phyloP scores from a whole-genome alignment of 2,329 filamentous ascomycete species.

The Elsinoe perseae region DNA sequence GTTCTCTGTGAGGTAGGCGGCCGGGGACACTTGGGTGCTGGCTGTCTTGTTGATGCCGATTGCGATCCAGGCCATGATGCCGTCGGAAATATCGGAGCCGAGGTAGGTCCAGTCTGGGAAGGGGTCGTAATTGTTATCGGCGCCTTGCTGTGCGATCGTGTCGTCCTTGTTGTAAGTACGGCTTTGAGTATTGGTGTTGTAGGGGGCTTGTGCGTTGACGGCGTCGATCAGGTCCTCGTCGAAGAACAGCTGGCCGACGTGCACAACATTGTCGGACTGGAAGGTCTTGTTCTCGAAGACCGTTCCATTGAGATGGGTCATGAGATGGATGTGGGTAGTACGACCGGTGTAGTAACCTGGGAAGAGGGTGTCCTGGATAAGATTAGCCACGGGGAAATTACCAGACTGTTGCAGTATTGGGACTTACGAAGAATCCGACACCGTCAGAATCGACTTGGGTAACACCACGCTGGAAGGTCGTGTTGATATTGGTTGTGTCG shows the following conservation, averaged over 20 bases:
- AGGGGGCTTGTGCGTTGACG: conserved; percentile 43
- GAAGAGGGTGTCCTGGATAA: conserved; percentile 32
- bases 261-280: conserved; percentile 43
- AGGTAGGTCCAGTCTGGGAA: conserved; percentile 52
- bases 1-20: conserved; percentile 14
- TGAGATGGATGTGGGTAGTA: conserved; percentile 36
- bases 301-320: conserved; percentile 32
- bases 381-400: not conserved
- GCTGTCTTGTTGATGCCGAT: conserved; percentile 21
- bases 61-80: conserved; percentile 47
- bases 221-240: conserved; percentile 50
- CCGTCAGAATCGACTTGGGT: conserved; percentile 13
- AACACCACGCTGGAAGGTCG: conserved; percentile 18
- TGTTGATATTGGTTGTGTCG: conserved; percentile 25
- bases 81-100: conserved; percentile 45
- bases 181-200: conserved; percentile 36
- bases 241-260: conserved; percentile 59
- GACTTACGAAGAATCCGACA: conserved; percentile 22
- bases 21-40: conserved; percentile 19
- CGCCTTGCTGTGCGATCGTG: conserved; percentile 41
- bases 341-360: conserved; percentile 40
- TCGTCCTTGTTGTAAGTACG: conserved; percentile 48
- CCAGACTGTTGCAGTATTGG: not conserved
- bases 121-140: conserved; percentile 48
- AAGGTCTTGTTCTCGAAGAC: conserved; percentile 46